Base-by-base conservation (phyloP, 306 rosid species). In the Abrus pulchellus region DNA sequence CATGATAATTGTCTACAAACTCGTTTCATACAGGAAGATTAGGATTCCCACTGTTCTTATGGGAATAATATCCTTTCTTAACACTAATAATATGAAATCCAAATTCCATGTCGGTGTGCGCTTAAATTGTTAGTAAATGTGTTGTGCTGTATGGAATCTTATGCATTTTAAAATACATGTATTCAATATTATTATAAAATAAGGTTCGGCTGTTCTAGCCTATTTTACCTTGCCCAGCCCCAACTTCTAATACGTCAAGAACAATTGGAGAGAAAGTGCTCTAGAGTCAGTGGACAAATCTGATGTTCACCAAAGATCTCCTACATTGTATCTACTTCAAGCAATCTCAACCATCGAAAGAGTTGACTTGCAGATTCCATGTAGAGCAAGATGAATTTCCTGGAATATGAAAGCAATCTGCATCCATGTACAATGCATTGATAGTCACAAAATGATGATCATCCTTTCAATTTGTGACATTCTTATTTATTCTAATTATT, bases 21-120 rank as follows among this genome's bases (percentile, higher is more conserved):
- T 45, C 57, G 55, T 78, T 61, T 49, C 41, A 60, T 41, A 38
- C 67, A 79, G 88, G 50, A 54, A 38, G 49, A 10, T 20, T 62
- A 72, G 66, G 27, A 61, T 62, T 63, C 38, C 67, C 30, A 33
- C 55, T 9, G 12, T 49, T 72, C 20, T 41, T 55, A 5, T 7
- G 67, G 54, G 28, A 73, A 41, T 55, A 64, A 28, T 10, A 61
- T 68, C 70, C 68, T 68, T 40, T 4, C 36, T 57, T 29, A 29
- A 0, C 40, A 11, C 44, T 28, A 74, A 78, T 1, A 32, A 29
- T 12, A 2, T 27, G 40, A 61, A 32, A 20, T 78, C n/a, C 32
- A 10, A 68, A 56, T 57, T 78, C 20, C 53, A 10, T 57, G 30
- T 27, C 1, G 70, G 14, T 40, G 40, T 44, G 1, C n/a, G 12